These are phyloP conservation scores for Mortierella alpina DNA, from an alignment of 192 early-diverging fungal species.

Conservation along the genomic window DNA sequence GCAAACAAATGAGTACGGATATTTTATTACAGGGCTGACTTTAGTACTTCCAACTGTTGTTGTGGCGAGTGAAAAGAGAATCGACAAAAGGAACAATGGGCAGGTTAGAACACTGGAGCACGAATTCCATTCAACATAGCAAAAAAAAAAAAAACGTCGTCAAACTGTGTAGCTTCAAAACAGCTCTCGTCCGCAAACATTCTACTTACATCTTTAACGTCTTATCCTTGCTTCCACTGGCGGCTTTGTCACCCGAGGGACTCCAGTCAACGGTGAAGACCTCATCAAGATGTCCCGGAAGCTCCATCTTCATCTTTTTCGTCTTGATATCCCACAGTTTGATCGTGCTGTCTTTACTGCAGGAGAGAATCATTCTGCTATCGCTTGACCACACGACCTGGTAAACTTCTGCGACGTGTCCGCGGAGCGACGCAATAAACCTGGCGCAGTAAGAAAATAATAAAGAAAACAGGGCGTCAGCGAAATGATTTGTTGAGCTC, in stretches of 20 bases:
- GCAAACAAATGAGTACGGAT: not conserved
- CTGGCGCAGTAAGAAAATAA: conserved; percentile 10
- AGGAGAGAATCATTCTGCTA: conserved; percentile 89
- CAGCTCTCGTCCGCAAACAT: not conserved
- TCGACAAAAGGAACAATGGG: not conserved
- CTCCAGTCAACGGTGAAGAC: conserved; percentile 96
- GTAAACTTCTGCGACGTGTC: conserved; percentile 97
- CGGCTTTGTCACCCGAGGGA: conserved; percentile 90
- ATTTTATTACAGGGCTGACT: not conserved
- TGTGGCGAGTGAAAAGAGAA: not conserved
- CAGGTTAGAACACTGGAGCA: not conserved
- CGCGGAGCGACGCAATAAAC: conserved; percentile 91
- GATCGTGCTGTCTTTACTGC: conserved; percentile 91
- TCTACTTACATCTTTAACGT: conserved; percentile 84
- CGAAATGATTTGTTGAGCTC: not conserved
- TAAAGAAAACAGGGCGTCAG: conserved; percentile 15
- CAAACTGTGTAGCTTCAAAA: too few relatives aligned
- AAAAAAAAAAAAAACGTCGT: not conserved
- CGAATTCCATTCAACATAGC: not conserved
- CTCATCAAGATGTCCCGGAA: conserved; percentile 97
- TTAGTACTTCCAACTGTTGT: conserved; percentile 23
- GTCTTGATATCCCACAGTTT: conserved; percentile 96
- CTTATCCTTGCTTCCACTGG: conserved; percentile 93
- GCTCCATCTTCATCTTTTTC: conserved; percentile 89
- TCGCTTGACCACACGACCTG: conserved; percentile 96